These are phyloP conservation scores for Yamadazyma dushanensis DNA, from an alignment of 1,139 yeast genomes.

Conservation along the genomic window DNA sequence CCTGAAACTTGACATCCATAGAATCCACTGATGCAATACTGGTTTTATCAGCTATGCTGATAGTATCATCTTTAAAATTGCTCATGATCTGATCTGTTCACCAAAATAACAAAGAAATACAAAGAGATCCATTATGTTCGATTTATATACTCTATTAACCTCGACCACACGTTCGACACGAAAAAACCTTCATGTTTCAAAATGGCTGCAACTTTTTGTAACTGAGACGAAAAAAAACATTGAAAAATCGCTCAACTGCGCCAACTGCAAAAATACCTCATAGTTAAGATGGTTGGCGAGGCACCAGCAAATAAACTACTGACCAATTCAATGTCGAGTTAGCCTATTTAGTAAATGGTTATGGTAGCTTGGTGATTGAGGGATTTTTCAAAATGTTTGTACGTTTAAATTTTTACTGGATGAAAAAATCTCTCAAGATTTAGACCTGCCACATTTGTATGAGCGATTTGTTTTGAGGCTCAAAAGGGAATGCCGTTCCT, in stretches of 20 bases:
- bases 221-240: not conserved
- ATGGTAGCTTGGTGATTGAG: not conserved
- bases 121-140: too few species aligned
- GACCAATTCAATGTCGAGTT: not conserved
- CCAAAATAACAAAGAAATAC: too few species aligned
- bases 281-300: not conserved
- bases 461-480: not conserved
- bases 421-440: not conserved
- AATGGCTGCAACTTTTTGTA: slow-evolving; percentile 1
- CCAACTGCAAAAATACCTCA: slow-evolving; percentile 3
- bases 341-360: not conserved
- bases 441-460: not conserved
- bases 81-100: too few species aligned
- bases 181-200: too few species aligned
- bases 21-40: not conserved
- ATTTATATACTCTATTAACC: too few species aligned
- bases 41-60: not conserved
- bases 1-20: not conserved
- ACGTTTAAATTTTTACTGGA: not conserved
- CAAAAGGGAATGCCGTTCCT: not conserved
- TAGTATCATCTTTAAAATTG: not conserved
- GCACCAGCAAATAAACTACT: not conserved
- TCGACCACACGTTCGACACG: too few species aligned
- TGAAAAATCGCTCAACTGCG: slow-evolving; percentile 3
- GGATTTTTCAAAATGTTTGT: not conserved